Percentiles rank a stretch among this genome's conserved stretches.
Conservation (phyloP, 2,329 filamentous ascomycete species). For the Simplicillium sp. region DNA sequence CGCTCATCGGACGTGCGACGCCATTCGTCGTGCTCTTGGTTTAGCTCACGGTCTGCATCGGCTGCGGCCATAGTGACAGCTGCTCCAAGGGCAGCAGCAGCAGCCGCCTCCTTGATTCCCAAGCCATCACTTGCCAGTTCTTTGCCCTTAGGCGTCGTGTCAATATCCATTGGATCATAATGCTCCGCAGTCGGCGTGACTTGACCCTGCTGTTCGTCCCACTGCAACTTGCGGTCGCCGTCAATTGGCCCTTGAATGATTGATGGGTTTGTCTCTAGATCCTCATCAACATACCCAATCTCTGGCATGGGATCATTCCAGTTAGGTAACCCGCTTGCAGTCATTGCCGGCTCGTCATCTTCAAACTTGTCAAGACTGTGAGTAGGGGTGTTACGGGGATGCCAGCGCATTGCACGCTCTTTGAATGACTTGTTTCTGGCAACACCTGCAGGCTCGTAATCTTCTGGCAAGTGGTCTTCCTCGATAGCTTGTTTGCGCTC, state of each 20-base stretch:
- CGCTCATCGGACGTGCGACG: slow-evolving; percentile 51
- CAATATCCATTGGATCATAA: slow-evolving; percentile 16
- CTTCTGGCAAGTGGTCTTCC: slow-evolving; percentile 23
- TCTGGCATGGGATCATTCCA: slow-evolving; percentile 66
- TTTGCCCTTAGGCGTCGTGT: slow-evolving; percentile 23
- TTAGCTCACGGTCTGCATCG: slow-evolving; percentile 41
- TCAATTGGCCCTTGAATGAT: slow-evolving; percentile 67
- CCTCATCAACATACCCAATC: slow-evolving; percentile 57
- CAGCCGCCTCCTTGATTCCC: slow-evolving; percentile 40
- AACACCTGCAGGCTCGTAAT: slow-evolving; percentile 41
- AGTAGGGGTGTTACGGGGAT: slow-evolving; percentile 44
- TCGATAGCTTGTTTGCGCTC: slow-evolving; percentile 30
- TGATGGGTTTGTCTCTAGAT: slow-evolving; percentile 78
- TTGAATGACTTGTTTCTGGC: slow-evolving; percentile 56
- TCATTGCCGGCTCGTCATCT: slow-evolving; percentile 48
- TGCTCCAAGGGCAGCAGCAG: slow-evolving; percentile 42
- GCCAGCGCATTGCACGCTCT: slow-evolving; percentile 48
- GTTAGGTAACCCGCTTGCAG: slow-evolving; percentile 60
- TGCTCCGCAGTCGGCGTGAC: slow-evolving; percentile 35
- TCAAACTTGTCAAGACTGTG: slow-evolving; percentile 51
- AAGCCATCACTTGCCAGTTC: slow-evolving; percentile 22
- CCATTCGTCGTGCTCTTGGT: slow-evolving; percentile 55
- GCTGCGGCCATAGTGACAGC: slow-evolving; percentile 32
- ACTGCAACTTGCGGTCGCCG: slow-evolving; percentile 22
- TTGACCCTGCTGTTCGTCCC: slow-evolving; percentile 45